phyloP scores from a whole-genome alignment of 495 filamentous ascomycete species.

The Podospora tetraspora region DNA sequence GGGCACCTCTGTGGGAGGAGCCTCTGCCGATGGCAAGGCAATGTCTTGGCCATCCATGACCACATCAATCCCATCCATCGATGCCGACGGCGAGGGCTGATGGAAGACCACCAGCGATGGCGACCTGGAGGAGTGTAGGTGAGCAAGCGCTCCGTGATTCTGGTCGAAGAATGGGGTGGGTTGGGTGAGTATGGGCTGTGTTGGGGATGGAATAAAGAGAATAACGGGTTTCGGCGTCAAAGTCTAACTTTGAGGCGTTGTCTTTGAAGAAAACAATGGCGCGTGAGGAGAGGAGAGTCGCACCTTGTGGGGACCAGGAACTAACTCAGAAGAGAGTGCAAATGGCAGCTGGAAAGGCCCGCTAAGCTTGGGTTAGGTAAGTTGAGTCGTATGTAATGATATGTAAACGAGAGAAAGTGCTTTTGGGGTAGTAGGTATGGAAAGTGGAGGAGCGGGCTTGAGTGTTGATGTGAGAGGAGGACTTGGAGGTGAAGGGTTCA shows the following conservation, averaged over 20 bases:
- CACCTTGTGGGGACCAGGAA: background rate
- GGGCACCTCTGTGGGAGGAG: constrained; percentile 10
- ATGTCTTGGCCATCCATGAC: constrained; percentile 39
- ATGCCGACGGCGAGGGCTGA: constrained; percentile 5
- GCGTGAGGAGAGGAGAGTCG: background rate
- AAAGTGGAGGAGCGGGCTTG: background rate
- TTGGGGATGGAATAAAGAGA: background rate
- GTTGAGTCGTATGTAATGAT: background rate
- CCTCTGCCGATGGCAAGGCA: constrained; percentile 31
- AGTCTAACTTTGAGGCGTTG: background rate
- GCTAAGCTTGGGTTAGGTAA: background rate
- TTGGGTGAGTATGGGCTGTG: background rate
- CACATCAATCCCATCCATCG: constrained; percentile 33
- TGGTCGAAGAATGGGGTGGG: background rate
- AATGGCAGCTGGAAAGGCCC: background rate
- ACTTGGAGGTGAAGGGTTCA: background rate
- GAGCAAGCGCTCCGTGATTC: background rate
- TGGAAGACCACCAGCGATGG: background rate
- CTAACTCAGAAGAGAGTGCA: background rate
- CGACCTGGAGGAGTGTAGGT: background rate
- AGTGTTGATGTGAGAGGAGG: background rate
- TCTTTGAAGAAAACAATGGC: background rate
- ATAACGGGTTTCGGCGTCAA: background rate
- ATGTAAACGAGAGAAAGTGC: background rate
- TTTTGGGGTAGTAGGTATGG: background rate